Evolutionary conservation across 345 rosid species (phyloP).

Genomic region (Bruguiera sexangula): DNA sequence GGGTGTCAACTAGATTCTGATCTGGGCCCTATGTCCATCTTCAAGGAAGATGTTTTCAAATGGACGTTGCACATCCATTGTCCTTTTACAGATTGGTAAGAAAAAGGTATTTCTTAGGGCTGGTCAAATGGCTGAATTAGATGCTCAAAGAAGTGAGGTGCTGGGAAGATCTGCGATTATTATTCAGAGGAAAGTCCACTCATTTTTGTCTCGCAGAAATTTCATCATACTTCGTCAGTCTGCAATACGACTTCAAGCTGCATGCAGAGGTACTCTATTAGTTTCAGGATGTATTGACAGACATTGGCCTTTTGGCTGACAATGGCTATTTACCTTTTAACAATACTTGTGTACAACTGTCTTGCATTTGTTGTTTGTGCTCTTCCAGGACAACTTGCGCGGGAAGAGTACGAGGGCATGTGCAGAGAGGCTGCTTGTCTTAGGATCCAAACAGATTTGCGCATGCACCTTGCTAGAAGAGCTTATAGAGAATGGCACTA

Average conservation of each 20-base stretch:
- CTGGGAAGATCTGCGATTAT: constrained; percentile 91
- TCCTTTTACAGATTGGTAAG: constrained; percentile 67
- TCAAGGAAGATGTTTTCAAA: neutral
- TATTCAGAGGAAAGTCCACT: constrained; percentile 90
- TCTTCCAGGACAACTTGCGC: constrained; percentile 72
- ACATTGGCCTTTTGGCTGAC: neutral
- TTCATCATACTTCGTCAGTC: constrained; percentile 55
- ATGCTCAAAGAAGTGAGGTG: constrained; percentile 81
- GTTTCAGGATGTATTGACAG: neutral
- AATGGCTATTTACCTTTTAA: neutral
- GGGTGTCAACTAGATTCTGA: neutral
- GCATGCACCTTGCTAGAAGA: constrained; percentile 78
- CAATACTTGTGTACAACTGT: neutral
- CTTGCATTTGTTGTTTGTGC: constrained; percentile 12
- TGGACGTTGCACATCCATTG: neutral
- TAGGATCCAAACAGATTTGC: constrained; percentile 73
- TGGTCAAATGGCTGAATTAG: constrained; percentile 98
- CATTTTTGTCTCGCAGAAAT: constrained; percentile 72
- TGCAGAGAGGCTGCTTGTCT: constrained; percentile 77
- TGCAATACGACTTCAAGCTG: constrained; percentile 72
- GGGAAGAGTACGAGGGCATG: constrained; percentile 54
- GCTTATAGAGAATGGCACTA: constrained; percentile 51
- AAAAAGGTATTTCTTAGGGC: constrained; percentile 92
- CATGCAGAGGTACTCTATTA: constrained; percentile 68
- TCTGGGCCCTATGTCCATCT: neutral